Evolutionary conservation across 768 basidiomycete genomes (phyloP).

Genomic region (Pleurotus platypus): DNA sequence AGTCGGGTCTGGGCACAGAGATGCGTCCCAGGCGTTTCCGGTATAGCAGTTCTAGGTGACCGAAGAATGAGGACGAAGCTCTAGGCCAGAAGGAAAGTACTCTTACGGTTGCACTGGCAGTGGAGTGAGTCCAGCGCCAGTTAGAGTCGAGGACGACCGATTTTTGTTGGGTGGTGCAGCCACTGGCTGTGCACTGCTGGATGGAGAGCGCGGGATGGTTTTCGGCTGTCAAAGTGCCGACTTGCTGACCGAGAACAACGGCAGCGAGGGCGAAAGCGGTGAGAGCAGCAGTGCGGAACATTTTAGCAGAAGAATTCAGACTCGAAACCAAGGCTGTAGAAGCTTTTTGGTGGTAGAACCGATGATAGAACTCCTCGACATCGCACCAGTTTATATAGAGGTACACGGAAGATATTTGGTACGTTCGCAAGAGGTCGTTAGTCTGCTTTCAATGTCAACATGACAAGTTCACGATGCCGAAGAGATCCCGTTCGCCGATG

Average conservation of each 20-base stretch:
- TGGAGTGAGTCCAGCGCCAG: constrained; percentile 49
- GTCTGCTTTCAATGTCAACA: no score
- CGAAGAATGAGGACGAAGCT: background rate
- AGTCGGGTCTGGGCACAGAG: constrained; percentile 35
- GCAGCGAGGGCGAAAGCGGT: constrained; percentile 29
- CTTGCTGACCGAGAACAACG: constrained; percentile 42
- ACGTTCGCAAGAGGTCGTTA: no score
- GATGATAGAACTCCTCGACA: background rate
- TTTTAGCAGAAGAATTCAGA: constrained; percentile 14
- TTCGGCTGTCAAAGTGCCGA: constrained; percentile 45
- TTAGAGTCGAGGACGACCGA: constrained; percentile 39
- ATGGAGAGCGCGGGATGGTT: constrained; percentile 41
- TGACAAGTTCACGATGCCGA: no score
- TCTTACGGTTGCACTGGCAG: constrained; percentile 14
- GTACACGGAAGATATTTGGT: background rate
- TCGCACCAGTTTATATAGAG: background rate
- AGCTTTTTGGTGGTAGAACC: background rate
- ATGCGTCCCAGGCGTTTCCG: constrained; percentile 37
- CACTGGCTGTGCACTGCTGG: constrained; percentile 40
- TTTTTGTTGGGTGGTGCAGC: constrained; percentile 27
- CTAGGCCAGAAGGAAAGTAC: background rate
- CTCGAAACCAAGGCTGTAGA: no score
- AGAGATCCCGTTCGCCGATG: no score
- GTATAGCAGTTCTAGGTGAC: constrained; percentile 26
- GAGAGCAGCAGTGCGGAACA: constrained; percentile 33